Conservation (phyloP, 495 filamentous ascomycete genomes). For the Niebla homalea region DNA sequence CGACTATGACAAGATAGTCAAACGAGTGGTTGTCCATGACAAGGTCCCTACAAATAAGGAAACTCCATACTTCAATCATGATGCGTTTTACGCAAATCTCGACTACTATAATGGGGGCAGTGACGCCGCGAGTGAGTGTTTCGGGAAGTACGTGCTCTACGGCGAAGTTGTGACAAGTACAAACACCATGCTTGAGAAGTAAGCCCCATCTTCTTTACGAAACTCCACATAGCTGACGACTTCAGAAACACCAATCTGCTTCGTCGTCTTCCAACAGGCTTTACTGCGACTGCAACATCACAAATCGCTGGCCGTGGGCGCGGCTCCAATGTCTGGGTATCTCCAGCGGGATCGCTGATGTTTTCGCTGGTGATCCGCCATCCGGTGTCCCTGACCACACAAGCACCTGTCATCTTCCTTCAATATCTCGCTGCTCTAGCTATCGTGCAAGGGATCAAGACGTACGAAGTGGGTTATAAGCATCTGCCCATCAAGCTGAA, state of each 20-base stretch:
- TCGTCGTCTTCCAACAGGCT: conserved; percentile 61
- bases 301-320: conserved; percentile 88
- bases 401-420: conserved; percentile 81
- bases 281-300: conserved; percentile 80
- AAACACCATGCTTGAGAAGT: conserved; percentile 91
- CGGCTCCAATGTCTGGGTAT: conserved; percentile 89
- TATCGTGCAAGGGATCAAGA: conserved; percentile 72
- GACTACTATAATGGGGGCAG: conserved; percentile 47
- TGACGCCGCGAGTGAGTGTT: conserved; percentile 41
- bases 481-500: conserved; percentile 74
- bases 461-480: conserved; percentile 63
- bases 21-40: conserved; percentile 59
- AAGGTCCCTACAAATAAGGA: conserved; percentile 56
- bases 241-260: conserved; percentile 65
- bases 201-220: conserved; percentile 10
- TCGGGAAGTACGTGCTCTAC: conserved; percentile 72
- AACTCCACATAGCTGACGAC: conserved; percentile 11
- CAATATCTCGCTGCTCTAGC: conserved; percentile 89
- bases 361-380: conserved; percentile 81
- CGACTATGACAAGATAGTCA: conserved; percentile 63
- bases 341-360: conserved; percentile 72
- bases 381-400: conserved; percentile 49
- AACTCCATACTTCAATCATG: conserved; percentile 82
- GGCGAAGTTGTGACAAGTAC: conserved; percentile 91
- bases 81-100: conserved; percentile 63